Base-by-base conservation (phyloP, 352 stramenopile genomes). In the Elongisporangium anandrum region DNA sequence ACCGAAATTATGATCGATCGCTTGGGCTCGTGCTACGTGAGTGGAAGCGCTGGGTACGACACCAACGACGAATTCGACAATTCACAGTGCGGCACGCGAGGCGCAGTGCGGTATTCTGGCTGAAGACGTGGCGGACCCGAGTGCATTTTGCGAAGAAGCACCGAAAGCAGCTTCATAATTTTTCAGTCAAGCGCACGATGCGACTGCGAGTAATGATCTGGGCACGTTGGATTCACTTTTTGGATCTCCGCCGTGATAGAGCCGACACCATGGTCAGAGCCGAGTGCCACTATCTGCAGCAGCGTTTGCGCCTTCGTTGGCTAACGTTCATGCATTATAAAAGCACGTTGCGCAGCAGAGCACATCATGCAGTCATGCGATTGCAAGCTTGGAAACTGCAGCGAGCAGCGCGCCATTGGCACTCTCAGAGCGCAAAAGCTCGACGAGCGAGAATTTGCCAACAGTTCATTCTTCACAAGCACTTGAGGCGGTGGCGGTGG, bases 391-490 rank as follows among this genome's bases (percentile, higher is more conserved):
- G 34, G 34, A 45, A 45, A 15, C 10, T 12, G 21, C 60, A 39
- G 5, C 62, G 55, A 22, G 47, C 38, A 0, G 29, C 80, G 1
- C 34, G 2, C 12, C 57, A 20, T 38, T 88, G 80, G 80, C 53
- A 45, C n/a, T 23, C 53, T 1, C 57, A 52, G 21, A 70, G 60
- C 52, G 24, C 12, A 6, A 15, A 34, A 4, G 24, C 45, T 16
- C 53, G 22, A 1, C 45, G 78, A 0, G 55, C 48, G 21, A 54
- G 65, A 13, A 59, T 65, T 1, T 70, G 66, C 45, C 45, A 49
- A 4, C 49, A 29, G 1, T 87, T 87, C 52, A 66, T 79, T 1
- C 45, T 75, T 23, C 59, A 50, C 8, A 85, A 84, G 29, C 64
- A 79, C 51, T 21, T 88, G 20, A 41, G 21, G 5, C 15, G 45